Evolutionary conservation across 2,329 filamentous ascomycete genomes (phyloP), one percentile per base, ranked within the genome.

Genomic region (Podosphaera fusca): DNA sequence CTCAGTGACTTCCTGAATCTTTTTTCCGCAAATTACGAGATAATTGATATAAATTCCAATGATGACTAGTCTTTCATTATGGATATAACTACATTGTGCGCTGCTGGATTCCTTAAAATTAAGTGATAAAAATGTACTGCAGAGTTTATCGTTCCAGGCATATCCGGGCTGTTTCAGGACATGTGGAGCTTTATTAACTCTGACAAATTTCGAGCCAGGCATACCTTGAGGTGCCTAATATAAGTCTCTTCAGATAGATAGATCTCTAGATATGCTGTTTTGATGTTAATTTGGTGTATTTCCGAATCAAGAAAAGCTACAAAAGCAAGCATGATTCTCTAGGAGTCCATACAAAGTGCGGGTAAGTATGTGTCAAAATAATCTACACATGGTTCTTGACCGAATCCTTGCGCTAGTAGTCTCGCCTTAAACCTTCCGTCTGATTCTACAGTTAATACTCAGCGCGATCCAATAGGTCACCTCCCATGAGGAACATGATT

Each of bases 401-500:
- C 31, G 47, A 50, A 31, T 9, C 47, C 47, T 34, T 30, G 47
- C 29, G 47, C 47, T 8, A 50, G 3, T 31, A 50, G 47, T 29
- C n/a, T 50, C 12, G 47, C 47, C 9, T 50, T 55, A 45, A 55
- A 55, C 29, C 52, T 33, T n/a, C 52, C 52, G 30, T 55, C 52
- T 31, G 52, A 42, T 34, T 55, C 45, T 14, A 55, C 31, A 33
- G 35, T 9, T n/a, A 55, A 55, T 14, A 55, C 2, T 36, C 52
- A 55, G 8, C 52, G 21, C 10, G 52, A 55, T 31, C 52, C 52
- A 29, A 55, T 31, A 29, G 36, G 35, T 33, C 21, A 42, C 38
- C 52, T 55, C 14, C 35, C 52, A 21, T 55, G 52, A 30, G 52
- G 52, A 33, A 55, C 36, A 55, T 55, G 52, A 55, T 4, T 55